phyloP scores from a whole-genome alignment of 176 grass and related monocot species.

The Triticum urartu region DNA sequence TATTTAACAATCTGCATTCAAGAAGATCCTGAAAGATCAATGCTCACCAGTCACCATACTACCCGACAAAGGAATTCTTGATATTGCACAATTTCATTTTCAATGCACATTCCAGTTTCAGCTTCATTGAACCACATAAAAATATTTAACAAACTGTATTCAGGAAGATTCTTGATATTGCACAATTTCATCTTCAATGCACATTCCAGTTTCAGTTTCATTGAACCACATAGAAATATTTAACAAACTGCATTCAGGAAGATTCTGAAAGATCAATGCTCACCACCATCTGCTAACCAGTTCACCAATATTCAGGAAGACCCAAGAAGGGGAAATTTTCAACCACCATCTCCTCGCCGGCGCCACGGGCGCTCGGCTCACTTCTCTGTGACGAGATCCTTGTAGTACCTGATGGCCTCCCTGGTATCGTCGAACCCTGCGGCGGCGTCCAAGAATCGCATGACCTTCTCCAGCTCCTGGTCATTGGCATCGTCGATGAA shows the following conservation, averaged over 20 bases:
- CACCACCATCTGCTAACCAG: not conserved
- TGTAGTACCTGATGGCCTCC: slow-evolving; percentile 64
- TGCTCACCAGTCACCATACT: not conserved
- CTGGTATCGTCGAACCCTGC: slow-evolving; percentile 56
- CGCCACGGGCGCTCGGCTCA: slow-evolving; percentile 15
- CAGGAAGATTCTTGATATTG: not conserved
- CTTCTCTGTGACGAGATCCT: slow-evolving; percentile 11
- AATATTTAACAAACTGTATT: not conserved
- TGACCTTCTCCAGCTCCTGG: slow-evolving; percentile 64
- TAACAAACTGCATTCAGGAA: slow-evolving; percentile 12
- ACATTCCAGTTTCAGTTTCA: slow-evolving; percentile 7
- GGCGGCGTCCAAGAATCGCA: slow-evolving; percentile 56
- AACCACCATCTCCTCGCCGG: not conserved
- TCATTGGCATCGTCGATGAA: slow-evolving; percentile 67
- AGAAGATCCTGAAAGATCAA: slow-evolving; percentile 13
- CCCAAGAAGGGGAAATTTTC: not conserved
- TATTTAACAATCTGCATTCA: not conserved
- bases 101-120: not conserved
- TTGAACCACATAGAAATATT: not conserved
- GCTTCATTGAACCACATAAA: slow-evolving; percentile 9
- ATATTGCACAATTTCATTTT: not conserved
- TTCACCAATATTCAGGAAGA: not conserved
- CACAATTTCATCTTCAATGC: not conserved
- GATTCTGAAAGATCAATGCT: slow-evolving; percentile 12
- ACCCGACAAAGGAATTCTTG: not conserved